Evolutionary conservation across 2,329 filamentous ascomycete species (phyloP), one percentile per base, ranked within the genome.

Genomic region (Dactylellina haptotyla): DNA sequence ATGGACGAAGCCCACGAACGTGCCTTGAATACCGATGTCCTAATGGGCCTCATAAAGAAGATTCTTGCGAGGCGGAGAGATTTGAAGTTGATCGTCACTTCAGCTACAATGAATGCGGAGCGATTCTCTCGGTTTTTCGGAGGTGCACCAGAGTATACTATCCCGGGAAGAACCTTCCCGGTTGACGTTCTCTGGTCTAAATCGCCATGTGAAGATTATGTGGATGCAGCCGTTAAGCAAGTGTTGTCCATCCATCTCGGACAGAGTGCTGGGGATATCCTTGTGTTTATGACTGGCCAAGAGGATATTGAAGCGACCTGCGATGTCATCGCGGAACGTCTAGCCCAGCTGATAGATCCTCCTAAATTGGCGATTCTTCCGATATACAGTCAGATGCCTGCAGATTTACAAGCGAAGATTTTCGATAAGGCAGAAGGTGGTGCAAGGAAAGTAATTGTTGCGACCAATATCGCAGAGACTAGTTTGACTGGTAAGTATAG

Each of bases 1-100:
- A 99, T 99, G 95, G 95, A 99, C 80, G 95, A 99, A 83, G 96
- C 95, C 3, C 95, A 99, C 85, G 95, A 99, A 81, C 87, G 95
- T 80, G 94, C 95, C 0, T 83, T 99, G 54, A 98, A 99, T 79
- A 99, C 95, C 0, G 95, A 99, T 80, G 94, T 99, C 16, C 83
- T 99, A 12, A 97, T 99, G 91, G 95, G 95, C 0, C 83, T 99
- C 26, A 94, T 99, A 83, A 99, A 98, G 81, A 99, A 99, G 82
- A 94, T 99, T 2, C 83, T 99, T 50, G 90, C 94, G 75, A 86
- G 94, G 58, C 87, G 96, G 72, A 87, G 93, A 78, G 95, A 99
- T 79, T 84, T 99, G 51, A 99, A 98, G 81, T 84, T 99, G 51
- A 98, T 99, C 71, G 94, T 99, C 58, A 99, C 95, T 0, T 98